Evolutionary conservation across 768 basidiomycete genomes (phyloP).

Genomic region (Amylocystis lapponica): DNA sequence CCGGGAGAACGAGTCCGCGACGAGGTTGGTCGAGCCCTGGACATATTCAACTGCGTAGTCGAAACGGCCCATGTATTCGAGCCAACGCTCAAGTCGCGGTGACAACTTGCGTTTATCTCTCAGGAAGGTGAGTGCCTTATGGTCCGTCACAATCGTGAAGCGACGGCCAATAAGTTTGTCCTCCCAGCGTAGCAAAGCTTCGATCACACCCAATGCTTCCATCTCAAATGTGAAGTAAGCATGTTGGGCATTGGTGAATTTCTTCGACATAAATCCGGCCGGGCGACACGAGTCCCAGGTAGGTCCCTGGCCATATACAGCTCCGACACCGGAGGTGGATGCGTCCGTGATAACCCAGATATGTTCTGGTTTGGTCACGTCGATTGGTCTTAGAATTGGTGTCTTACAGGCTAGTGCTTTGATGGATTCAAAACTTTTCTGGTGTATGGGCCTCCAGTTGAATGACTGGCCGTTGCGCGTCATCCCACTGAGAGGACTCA

Average conservation of each 20-base stretch:
- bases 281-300: constrained; percentile 21
- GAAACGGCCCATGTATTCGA: constrained; percentile 25
- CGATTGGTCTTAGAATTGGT: constrained; percentile 13
- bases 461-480: constrained; percentile 23
- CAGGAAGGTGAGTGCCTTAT: constrained; percentile 26
- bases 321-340: constrained; percentile 14
- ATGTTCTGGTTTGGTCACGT: background rate
- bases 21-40: constrained; percentile 20
- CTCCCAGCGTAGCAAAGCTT: constrained; percentile 26
- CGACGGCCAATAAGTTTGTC: constrained; percentile 23
- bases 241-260: constrained; percentile 22
- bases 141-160: constrained; percentile 23
- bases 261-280: constrained; percentile 24
- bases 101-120: constrained; percentile 15
- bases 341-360: constrained; percentile 22
- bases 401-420: constrained; percentile 7
- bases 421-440: constrained; percentile 18
- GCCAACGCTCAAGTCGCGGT: constrained; percentile 23
- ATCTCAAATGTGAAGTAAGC: constrained; percentile 19
- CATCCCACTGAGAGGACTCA: constrained; percentile 26
- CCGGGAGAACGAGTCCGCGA: constrained; percentile 25
- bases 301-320: constrained; percentile 20
- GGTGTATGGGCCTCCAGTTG: constrained; percentile 14
- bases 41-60: constrained; percentile 23
- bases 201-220: constrained; percentile 10